Percentiles rank a stretch among this genome's conserved stretches.
Evolutionary conservation across 768 basidiomycete species (phyloP).

Genomic region (Phanerochaete carnosa): DNA sequence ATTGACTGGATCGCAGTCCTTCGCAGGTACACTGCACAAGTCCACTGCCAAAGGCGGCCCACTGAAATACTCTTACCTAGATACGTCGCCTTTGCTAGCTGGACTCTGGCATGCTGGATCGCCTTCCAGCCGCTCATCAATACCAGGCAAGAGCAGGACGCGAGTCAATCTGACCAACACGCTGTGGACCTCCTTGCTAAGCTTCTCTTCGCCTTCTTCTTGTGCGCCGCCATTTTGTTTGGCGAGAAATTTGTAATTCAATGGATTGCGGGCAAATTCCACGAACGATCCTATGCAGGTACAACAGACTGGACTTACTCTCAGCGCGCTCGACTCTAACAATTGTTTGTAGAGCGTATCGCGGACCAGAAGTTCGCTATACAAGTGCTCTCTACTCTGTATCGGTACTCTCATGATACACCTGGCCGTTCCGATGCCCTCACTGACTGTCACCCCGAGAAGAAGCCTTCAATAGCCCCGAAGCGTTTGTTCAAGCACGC

Average conservation of each 20-base stretch:
- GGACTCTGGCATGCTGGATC: constrained; percentile 67
- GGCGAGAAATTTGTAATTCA: constrained; percentile 87
- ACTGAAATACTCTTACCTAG: constrained; percentile 17
- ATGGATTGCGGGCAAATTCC: constrained; percentile 80
- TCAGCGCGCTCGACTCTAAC: not conserved
- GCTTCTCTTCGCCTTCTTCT: constrained; percentile 68
- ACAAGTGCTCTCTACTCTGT: constrained; percentile 66
- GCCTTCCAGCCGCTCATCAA: constrained; percentile 70
- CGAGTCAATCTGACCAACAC: constrained; percentile 28
- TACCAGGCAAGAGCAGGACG: constrained; percentile 30
- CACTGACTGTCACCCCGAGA: constrained; percentile 32
- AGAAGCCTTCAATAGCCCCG: constrained; percentile 46
- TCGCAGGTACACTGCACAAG: constrained; percentile 40
- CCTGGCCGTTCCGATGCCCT: constrained; percentile 66
- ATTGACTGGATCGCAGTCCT: constrained; percentile 76
- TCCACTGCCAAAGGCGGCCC: not conserved
- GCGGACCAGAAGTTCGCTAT: constrained; percentile 80
- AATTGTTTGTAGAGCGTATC: constrained; percentile 60
- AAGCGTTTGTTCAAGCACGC: constrained; percentile 66
- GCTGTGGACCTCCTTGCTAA: constrained; percentile 57
- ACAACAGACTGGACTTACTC: constrained; percentile 7
- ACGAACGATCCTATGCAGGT: constrained; percentile 72
- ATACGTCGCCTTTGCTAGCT: constrained; percentile 65
- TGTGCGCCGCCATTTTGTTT: constrained; percentile 67
- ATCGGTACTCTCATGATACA: constrained; percentile 74